Evolutionary conservation across 1,284 basidiomycete genomes (phyloP), one percentile per base, ranked within the genome.

Genomic region (Pseudozyma sp.): DNA sequence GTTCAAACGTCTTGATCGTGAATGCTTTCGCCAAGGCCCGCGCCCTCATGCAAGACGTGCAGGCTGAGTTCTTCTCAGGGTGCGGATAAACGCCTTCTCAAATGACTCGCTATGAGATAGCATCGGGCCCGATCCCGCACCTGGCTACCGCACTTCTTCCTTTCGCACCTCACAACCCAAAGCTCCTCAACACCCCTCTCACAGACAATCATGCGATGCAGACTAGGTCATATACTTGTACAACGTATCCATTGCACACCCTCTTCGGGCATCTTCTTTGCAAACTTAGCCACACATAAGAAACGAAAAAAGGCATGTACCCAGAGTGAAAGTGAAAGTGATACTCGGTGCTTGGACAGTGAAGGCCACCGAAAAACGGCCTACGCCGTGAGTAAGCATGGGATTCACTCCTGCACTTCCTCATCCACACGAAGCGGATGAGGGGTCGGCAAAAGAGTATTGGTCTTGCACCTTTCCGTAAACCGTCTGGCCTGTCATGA

Each of bases 301-400:
- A 42, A 5, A 37, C 16, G 31, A 0, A 11, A 30, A 40, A 43
- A 43, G 30, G 24, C 47, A 58, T 76, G 73, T 76, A 71, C 65
- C 72, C 73, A 71, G 61, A 76, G 67, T 69, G 73, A 76, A 71
- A 71, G 73, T 75, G 73, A 76, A 75, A 68, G 68, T 71, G 67
- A 55, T 55, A 68, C 67, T 74, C 71, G 42, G 60, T 69, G 71
- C 71, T 74, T 66, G 71, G 71, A 74, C 67, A 61, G 56, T 56
- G 55, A 63, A 59, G 46, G 50, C 61, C 68, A 76, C 67, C 5
- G 45, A 34, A 34, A 31, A 51, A 49, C 52, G 60, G 45, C 56
- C 35, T 35, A 57, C 58, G 62, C 60, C 69, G 74, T 77, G 74
- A 77, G 74, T 77, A 77, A 73, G 70, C 69, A 68, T 72, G 69